These are phyloP conservation scores for Phytopythium oedochilum DNA, from an alignment of 352 stramenopile genomes.

Conservation along the genomic window DNA sequence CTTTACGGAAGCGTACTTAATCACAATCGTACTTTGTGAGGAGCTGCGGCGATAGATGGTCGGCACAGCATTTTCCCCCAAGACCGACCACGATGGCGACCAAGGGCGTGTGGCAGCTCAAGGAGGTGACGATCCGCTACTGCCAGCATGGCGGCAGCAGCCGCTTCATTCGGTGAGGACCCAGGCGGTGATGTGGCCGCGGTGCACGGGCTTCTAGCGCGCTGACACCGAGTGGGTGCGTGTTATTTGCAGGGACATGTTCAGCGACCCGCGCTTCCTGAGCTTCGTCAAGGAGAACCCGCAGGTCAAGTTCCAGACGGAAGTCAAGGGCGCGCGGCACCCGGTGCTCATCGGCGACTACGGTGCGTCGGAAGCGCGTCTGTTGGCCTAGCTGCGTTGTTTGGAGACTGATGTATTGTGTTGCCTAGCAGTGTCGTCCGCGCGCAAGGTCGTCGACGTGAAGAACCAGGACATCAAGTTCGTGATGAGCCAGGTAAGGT, in stretches of 20 bases:
- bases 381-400: not conserved
- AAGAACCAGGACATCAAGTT: conserved; percentile 87
- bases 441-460: conserved; percentile 81
- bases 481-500: conserved; percentile 73
- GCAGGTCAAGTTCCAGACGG: conserved; percentile 78
- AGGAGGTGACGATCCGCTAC: conserved; percentile 80
- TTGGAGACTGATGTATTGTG: no score
- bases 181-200: not conserved
- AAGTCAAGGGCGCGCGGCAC: conserved; percentile 81
- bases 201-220: no score
- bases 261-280: conserved; percentile 72
- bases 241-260: conserved; percentile 36
- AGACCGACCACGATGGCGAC: conserved; percentile 48
- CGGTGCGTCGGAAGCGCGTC: conserved; percentile 23
- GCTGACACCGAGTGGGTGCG: not conserved
- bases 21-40: conserved; percentile 1
- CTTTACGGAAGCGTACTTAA: not conserved
- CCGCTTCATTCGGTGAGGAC: conserved; percentile 53
- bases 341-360: conserved; percentile 83
- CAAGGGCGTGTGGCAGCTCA: conserved; percentile 72
- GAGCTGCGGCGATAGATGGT: not conserved
- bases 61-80: conserved; percentile 2
- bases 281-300: conserved; percentile 86
- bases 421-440: conserved; percentile 50
- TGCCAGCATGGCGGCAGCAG: conserved; percentile 78